Base-by-base conservation (phyloP, 1,139 yeast species). In the Yamadazyma dushanensis region DNA sequence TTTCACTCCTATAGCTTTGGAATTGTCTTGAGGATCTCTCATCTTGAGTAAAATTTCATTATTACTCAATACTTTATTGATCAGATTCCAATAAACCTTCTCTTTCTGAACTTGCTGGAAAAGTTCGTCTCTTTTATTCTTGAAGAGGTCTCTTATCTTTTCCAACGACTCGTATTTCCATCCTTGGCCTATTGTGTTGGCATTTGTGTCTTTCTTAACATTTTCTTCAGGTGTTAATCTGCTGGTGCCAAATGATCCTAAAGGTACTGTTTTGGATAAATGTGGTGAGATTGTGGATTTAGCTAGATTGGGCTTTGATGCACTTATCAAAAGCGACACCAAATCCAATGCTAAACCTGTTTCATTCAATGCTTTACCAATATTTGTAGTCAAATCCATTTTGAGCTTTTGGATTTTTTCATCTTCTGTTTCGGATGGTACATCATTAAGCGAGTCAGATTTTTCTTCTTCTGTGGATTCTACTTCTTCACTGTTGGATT, bases 261-360 rank as follows among this genome's bases (percentile, higher is more conserved):
- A 66, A 1, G 95, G 89, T 0, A 85, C 84, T 39, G 76, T 79
- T 47, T 86, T 83, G 46, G 80, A 77, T 43, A 92, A 66, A 58
- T 83, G 90, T 1, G 96, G 92, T 1, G 97, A 88, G 78, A 92
- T 87, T 4, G 97, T 86, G 3, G 90, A 73, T 26, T 84, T 75
- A 1, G 94, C 96, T 2, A 92, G 83, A 16, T 85, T 84, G 2
- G 96, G 96, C 43, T 92, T 74, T 9, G 79, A 78, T 11, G 88
- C 75, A n/a, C 96, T 83, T 31, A 92, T 69, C 37, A 94, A 63
- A 40, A 92, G 67, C 2, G 96, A 87, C 2, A 90, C 83, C 49
- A 90, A 86, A 53, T 92, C 98, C 40, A 90, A 66, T 1, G 96
- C 82, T 28, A 92, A 63, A 0, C 96, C 89, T 0, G 95, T 81